Base-by-base conservation (phyloP, 2,329 filamentous ascomycete species). In the Xylariaceae sp. region DNA sequence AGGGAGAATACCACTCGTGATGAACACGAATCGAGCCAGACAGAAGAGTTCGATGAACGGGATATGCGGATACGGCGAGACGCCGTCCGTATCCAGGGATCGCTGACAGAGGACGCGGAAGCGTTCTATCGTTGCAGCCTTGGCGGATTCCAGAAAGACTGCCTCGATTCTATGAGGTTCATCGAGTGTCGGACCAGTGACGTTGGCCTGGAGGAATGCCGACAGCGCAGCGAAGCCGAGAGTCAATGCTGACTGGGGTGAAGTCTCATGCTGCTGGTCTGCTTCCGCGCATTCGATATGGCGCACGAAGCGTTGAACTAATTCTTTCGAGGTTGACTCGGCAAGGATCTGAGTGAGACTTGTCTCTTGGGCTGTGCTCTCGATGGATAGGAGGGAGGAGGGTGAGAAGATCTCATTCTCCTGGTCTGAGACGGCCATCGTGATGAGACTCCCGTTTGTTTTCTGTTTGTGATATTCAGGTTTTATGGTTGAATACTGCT, bases 1-100 rank as follows among this genome's bases (percentile, higher is more conserved):
- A 9, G 65, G 67, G 6, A 68, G 53, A 23, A 69, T 57, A 5
- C 60, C 18, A 7, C 65, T 11, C 75, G 76, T 68, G 77, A 73
- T 72, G 57, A 85, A 76, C 34, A 83, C 72, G 63, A 77, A 77
- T 30, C 77, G 74, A 2, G 92, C 90, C 5, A 97, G 77, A 64
- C 86, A 87, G 63, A 97, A 89, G 0, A 97, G 80, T 71, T 97
- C 91, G 11, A 96, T 80, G 64, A 89, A 83, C 0, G 92, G 91
- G 17, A 92, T 92, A 59, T 96, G 81, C 52, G 87, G 84, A 73
- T 97, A 99, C 0, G 89, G 88, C 0, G 89, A 88, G 51, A 95
- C 88, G 9, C 94, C 94, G 72, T 99, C 94, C 0, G 91, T 80
- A 23, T 87, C 84, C 7, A 97, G 79, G 13, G 83, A 83, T 2